A percentile compares a stretch with the other conserved stretches of the same genome.
Evolutionary conservation across 352 stramenopile genomes (phyloP).

Genomic region (Phytophthora capsici): DNA sequence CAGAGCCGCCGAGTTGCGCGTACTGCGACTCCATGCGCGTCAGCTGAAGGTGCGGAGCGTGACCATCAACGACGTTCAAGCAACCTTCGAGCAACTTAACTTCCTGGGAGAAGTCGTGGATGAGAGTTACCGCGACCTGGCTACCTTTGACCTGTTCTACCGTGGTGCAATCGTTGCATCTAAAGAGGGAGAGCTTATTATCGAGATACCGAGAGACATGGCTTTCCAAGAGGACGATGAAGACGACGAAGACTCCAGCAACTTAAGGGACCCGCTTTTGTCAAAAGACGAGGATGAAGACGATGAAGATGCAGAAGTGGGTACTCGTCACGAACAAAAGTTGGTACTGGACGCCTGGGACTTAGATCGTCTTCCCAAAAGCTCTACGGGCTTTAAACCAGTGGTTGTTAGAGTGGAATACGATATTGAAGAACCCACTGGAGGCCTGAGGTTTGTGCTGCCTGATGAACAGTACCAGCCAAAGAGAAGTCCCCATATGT

Average conservation of each 20-base stretch:
- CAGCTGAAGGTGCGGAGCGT: conserved; percentile 71
- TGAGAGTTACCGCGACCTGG: conserved; percentile 79
- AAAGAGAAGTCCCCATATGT: conserved; percentile 84
- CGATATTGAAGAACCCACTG: conserved; percentile 70
- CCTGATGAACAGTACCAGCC: conserved; percentile 71
- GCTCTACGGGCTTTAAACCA: conserved; percentile 73
- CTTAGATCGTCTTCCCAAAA: conserved; percentile 69
- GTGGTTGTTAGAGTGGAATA: conserved; percentile 82
- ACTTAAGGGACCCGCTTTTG: conserved; percentile 43
- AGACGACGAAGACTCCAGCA: conserved; percentile 40
- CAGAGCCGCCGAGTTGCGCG: conserved; percentile 52
- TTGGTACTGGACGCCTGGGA: conserved; percentile 74
- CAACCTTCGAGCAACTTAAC: conserved; percentile 82
- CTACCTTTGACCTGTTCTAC: conserved; percentile 88
- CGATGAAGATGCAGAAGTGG: conserved; percentile 47
- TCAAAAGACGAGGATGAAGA: conserved; percentile 38
- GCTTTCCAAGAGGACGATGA: conserved; percentile 63
- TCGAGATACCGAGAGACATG: conserved; percentile 72
- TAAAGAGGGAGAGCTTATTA: conserved; percentile 82
- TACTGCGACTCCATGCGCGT: conserved; percentile 77
- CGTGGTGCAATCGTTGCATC: conserved; percentile 84
- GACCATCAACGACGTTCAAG: conserved; percentile 57
- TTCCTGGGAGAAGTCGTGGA: conserved; percentile 81
- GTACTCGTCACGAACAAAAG: conserved; percentile 33
- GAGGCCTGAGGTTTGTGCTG: conserved; percentile 76